A percentile compares a stretch with the other conserved stretches of the same genome.
Conservation (phyloP, 805 yeast genomes). For the Starmerella stigmatis region DNA sequence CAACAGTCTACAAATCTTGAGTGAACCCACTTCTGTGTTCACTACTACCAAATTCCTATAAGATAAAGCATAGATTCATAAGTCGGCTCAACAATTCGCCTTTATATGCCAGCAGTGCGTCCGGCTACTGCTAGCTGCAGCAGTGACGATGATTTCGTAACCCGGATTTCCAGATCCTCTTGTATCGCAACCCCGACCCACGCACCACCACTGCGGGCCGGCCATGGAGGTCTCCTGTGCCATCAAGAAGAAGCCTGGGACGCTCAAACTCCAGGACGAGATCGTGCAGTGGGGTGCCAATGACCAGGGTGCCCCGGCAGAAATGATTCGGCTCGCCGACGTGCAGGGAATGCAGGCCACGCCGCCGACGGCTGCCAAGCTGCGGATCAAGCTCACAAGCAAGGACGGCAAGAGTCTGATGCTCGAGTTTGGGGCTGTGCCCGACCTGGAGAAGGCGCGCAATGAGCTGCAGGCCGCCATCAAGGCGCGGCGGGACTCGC, state of each 20-base stretch:
- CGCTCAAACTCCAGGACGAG: slow-evolving; percentile 10
- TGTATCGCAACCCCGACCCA: too few relatives aligned
- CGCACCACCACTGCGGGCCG: neutral
- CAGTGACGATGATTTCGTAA: neutral
- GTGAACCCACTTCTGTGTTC: too few relatives aligned
- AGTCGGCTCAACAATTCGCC: too few relatives aligned
- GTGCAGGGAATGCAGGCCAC: slow-evolving; percentile 29
- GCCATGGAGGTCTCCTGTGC: slow-evolving; percentile 13
- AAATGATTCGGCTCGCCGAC: slow-evolving; percentile 11
- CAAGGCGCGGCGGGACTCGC: slow-evolving; percentile 40
- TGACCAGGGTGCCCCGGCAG: slow-evolving; percentile 4
- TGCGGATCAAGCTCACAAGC: slow-evolving; percentile 24
- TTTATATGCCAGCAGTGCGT: too few relatives aligned
- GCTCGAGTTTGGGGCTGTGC: slow-evolving; percentile 59
- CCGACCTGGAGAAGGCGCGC: slow-evolving; percentile 51
- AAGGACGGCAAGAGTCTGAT: slow-evolving; percentile 29
- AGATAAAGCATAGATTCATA: too few relatives aligned
- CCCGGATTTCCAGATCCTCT: too few relatives aligned
- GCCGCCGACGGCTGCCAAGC: slow-evolving; percentile 29
- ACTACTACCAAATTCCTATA: too few relatives aligned
- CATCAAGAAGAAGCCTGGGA: slow-evolving; percentile 23
- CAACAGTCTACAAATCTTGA: too few relatives aligned
- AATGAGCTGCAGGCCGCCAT: slow-evolving; percentile 25
- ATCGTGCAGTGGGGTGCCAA: slow-evolving; percentile 18
- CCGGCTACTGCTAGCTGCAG: too few relatives aligned